phyloP scores from a whole-genome alignment of 2,329 filamentous ascomycete genomes.

The Diaporthe batatas region DNA sequence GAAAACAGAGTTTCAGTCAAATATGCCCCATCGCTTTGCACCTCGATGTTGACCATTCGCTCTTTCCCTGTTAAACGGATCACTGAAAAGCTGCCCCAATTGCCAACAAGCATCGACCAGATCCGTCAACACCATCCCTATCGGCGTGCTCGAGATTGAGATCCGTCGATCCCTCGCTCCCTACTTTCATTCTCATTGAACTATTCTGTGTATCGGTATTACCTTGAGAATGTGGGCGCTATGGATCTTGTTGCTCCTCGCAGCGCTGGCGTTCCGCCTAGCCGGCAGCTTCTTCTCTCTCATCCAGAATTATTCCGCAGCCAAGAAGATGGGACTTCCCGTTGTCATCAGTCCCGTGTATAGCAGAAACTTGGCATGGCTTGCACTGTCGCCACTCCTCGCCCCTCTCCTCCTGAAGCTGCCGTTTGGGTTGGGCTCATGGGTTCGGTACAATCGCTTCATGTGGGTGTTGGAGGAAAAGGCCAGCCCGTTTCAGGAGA shows the following conservation, averaged over 20 bases:
- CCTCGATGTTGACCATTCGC: neutral
- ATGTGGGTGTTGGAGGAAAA: conserved; percentile 22
- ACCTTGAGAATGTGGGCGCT: neutral
- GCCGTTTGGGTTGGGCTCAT: conserved; percentile 27
- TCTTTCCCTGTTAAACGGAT: neutral
- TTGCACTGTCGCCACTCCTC: neutral
- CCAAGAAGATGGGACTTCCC: conserved; percentile 2
- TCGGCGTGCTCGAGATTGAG: neutral
- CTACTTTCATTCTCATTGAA: neutral
- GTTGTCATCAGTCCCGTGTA: conserved; percentile 20
- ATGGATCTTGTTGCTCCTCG: conserved; percentile 13
- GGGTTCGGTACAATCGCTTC: conserved; percentile 17
- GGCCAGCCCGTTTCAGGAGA: neutral
- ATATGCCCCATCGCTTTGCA: neutral
- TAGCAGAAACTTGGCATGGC: conserved; percentile 1
- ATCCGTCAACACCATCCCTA: neutral
- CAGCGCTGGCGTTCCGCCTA: neutral
- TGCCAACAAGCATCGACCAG: neutral
- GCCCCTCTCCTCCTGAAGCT: neutral
- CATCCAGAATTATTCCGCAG: neutral
- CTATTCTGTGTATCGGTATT: too few species aligned
- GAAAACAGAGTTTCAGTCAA: neutral
- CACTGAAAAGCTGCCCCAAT: neutral
- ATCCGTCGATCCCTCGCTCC: neutral
- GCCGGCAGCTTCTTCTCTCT: neutral